Conservation (phyloP, 768 basidiomycete species). For the Leccinellum rugosiceps region DNA sequence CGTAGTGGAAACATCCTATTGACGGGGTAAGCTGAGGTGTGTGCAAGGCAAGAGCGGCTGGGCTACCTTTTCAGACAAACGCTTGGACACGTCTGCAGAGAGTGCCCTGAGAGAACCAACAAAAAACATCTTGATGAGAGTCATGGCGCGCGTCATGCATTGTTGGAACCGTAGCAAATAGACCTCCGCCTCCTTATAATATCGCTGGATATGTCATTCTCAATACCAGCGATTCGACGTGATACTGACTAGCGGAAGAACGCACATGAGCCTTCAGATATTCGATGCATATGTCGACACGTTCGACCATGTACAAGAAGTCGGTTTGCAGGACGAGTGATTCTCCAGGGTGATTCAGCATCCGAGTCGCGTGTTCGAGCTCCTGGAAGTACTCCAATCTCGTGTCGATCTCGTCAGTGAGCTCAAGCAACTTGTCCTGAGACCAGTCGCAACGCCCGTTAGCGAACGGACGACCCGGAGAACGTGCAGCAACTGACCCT, state of each 20-base stretch:
- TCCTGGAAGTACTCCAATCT: conserved; percentile 93
- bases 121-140: conserved; percentile 96
- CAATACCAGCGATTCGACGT: neutral
- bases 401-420: conserved; percentile 79
- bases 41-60: neutral
- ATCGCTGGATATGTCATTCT: conserved; percentile 50
- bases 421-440: conserved; percentile 72
- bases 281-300: conserved; percentile 91
- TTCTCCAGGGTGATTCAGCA: conserved; percentile 93
- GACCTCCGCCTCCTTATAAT: conserved; percentile 89
- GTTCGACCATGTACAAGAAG: conserved; percentile 94
- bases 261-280: conserved; percentile 85
- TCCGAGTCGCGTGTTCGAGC: conserved; percentile 86
- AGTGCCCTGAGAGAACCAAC: conserved; percentile 79
- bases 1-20: conserved; percentile 71
- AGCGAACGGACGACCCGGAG: neutral
- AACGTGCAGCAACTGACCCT: conserved; percentile 51
- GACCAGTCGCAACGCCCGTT: neutral
- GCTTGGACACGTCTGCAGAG: conserved; percentile 71
- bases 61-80: conserved; percentile 69
- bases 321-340: conserved; percentile 86
- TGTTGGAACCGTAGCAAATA: conserved; percentile 97
- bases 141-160: conserved; percentile 98
- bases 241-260: conserved; percentile 2
- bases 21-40: neutral